Base-by-base conservation (phyloP, 345 rosid genomes). In the Gossypium ekmanianum region DNA sequence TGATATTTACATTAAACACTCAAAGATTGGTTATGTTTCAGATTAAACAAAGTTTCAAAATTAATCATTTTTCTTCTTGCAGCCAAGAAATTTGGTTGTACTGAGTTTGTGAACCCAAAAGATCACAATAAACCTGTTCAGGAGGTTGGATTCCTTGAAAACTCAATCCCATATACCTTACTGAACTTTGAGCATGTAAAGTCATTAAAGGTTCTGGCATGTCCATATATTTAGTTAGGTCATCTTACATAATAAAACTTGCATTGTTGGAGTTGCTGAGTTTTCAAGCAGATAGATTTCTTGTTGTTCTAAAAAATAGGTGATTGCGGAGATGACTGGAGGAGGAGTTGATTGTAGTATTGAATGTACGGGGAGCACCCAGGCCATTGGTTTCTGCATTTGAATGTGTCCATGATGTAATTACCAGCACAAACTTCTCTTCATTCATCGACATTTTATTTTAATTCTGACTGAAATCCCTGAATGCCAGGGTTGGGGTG, bases 381-480 rank as follows among this genome's bases (percentile, higher is more conserved):
- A 86, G 51, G 92, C 94, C 74, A 89, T 92, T 92, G 97, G 85
- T 90, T 62, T 90, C 94, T 18, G 97, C 97, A 22, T 92, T 92
- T 57, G 94, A 92, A 87, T 90, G 96, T 41, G 94, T 89, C 56
- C 97, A 92, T 24, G 94, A 91, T 75, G 96, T 89, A 88, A 90
- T 24, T 27, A 58, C 39, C 54, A 51, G 26, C 59, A 14, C 56
- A 12, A 50, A 26, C 29, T 67, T 58, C 9, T 47, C 2, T 16
- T 14, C 13, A 22, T 16, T 7, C 1, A 29, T 26, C 1, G 22
- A 43, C 13, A 26, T 24, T 62, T 61, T 9, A 4, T 56, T 11
- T 51, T 39, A 70, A 43, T 65, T 20, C 61, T 18, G 62, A 45
- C 52, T 11, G 17, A 17, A 3, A 24, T 76, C 41, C 16, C 51